Conservation (phyloP, 192 early-diverging fungal species). For the Borealophlyctis nickersoniae region DNA sequence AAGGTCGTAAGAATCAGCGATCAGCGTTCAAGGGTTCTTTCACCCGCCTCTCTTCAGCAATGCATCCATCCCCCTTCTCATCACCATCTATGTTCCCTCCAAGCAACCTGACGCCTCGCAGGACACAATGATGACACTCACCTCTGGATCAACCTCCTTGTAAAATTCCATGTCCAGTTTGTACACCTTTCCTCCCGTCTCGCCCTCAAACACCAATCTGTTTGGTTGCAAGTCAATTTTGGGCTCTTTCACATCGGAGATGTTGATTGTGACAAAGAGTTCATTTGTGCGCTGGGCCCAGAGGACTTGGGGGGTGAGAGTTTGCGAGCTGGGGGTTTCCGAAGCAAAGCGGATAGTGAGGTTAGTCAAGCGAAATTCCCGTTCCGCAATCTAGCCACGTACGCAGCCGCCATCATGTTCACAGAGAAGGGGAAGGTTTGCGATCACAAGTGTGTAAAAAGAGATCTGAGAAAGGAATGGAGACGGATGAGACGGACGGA, state of each 20-base stretch:
- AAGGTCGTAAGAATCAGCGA: too few relatives aligned
- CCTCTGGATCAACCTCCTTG: constrained; percentile 68
- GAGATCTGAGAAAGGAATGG: too few relatives aligned
- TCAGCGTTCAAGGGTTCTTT: too few relatives aligned
- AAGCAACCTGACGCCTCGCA: too few relatives aligned
- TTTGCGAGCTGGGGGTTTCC: constrained; percentile 18
- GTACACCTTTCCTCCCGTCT: constrained; percentile 64
- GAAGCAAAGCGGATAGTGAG: background rate
- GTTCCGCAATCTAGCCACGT: background rate
- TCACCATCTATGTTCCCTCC: too few relatives aligned
- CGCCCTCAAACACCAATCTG: constrained; percentile 65
- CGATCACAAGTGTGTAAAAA: background rate
- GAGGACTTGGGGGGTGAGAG: constrained; percentile 67
- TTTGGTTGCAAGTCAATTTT: constrained; percentile 50
- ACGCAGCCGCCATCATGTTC: background rate
- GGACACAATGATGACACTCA: too few relatives aligned
- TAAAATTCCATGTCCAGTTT: constrained; percentile 71
- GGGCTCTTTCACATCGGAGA: constrained; percentile 62
- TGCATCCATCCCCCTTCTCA: too few relatives aligned
- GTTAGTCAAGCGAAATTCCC: background rate
- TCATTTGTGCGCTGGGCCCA: constrained; percentile 88
- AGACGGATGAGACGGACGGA: too few relatives aligned
- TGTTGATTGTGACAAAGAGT: constrained; percentile 79
- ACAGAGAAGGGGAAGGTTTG: background rate
- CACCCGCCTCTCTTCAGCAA: background rate